A percentile compares a stretch with the other conserved stretches of the same genome.
These are phyloP conservation scores for Yarrowia sp. DNA, from an alignment of 805 yeast genomes.

Conservation along the genomic window DNA sequence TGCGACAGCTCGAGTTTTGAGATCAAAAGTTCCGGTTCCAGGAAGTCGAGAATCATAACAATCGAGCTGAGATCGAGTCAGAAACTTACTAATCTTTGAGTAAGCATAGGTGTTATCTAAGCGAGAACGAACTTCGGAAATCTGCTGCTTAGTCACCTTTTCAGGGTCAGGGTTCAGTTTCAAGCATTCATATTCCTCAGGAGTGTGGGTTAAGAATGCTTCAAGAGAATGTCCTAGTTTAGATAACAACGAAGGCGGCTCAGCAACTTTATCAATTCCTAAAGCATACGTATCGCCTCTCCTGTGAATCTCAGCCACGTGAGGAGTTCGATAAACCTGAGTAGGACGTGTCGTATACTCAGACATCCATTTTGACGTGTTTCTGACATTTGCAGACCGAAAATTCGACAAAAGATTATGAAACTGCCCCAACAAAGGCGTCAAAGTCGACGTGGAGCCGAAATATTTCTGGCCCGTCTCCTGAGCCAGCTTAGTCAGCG, in stretches of 20 bases:
- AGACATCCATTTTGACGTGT: slow-evolving; percentile 29
- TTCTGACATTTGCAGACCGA: slow-evolving; percentile 46
- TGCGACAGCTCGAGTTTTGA: slow-evolving; percentile 87
- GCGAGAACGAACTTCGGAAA: slow-evolving; percentile 1
- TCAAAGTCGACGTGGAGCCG: slow-evolving; percentile 89
- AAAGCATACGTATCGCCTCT: slow-evolving; percentile 52
- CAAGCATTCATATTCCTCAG: slow-evolving; percentile 49
- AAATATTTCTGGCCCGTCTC: slow-evolving; percentile 45
- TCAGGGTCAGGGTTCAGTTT: slow-evolving; percentile 34
- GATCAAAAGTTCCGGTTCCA: slow-evolving; percentile 87
- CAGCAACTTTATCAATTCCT: slow-evolving; percentile 66
- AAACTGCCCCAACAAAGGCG: slow-evolving; percentile 67
- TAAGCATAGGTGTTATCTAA: slow-evolving; percentile 60
- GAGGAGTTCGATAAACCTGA: slow-evolving; percentile 3
- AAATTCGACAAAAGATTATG: slow-evolving; percentile 67
- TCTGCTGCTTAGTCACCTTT: neutral
- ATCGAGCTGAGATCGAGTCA: slow-evolving; percentile 89
- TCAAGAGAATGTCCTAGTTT: slow-evolving; percentile 79
- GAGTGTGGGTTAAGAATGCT: slow-evolving; percentile 62
- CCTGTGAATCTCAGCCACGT: slow-evolving; percentile 8
- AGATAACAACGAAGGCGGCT: slow-evolving; percentile 65
- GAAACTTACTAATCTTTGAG: slow-evolving; percentile 61
- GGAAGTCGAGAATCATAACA: slow-evolving; percentile 75
- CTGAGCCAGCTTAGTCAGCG: slow-evolving; percentile 50
- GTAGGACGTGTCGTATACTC: neutral